Conservation (phyloP, 1,139 yeast species). For the Geotrichum aggregatum region DNA sequence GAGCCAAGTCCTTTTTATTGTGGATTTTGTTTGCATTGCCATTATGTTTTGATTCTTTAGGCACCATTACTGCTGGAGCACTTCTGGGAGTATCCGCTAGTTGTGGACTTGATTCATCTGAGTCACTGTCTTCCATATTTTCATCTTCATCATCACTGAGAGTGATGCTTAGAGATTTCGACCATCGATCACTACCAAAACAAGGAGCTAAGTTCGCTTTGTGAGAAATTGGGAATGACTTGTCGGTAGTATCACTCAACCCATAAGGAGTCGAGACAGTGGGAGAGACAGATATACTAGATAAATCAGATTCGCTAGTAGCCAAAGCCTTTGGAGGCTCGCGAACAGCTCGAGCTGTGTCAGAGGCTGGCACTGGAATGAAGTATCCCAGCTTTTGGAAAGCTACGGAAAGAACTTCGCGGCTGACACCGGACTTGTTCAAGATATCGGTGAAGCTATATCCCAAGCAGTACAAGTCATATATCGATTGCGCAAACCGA, state of each 20-base stretch:
- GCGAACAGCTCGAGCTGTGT: not conserved
- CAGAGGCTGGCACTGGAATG: not conserved
- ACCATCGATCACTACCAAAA: constrained; percentile 20
- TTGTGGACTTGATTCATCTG: not conserved
- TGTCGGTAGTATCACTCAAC: not conserved
- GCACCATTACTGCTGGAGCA: not conserved
- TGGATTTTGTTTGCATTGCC: not conserved
- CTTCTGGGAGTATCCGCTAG: not conserved
- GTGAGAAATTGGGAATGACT: not conserved
- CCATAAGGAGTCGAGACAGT: not conserved
- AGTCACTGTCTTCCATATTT: not conserved
- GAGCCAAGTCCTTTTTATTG: not conserved
- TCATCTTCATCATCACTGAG: constrained; percentile 8
- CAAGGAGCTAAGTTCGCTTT: constrained; percentile 1
- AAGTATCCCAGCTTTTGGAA: constrained; percentile 7
- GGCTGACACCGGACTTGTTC: constrained; percentile 5
- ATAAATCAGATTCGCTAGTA: not conserved
- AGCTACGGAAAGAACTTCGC: constrained; percentile 2
- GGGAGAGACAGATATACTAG: not conserved
- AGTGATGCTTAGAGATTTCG: constrained; percentile 11
- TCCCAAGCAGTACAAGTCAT: constrained; percentile 14
- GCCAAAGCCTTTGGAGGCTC: too few relatives aligned
- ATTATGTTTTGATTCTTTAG: not conserved
- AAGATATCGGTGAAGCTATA: constrained; percentile 9
- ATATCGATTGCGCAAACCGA: not conserved